Percentiles rank a stretch among this genome's conserved stretches.
phyloP scores from a whole-genome alignment of 306 rosid genomes.

The Abrus pulchellus region DNA sequence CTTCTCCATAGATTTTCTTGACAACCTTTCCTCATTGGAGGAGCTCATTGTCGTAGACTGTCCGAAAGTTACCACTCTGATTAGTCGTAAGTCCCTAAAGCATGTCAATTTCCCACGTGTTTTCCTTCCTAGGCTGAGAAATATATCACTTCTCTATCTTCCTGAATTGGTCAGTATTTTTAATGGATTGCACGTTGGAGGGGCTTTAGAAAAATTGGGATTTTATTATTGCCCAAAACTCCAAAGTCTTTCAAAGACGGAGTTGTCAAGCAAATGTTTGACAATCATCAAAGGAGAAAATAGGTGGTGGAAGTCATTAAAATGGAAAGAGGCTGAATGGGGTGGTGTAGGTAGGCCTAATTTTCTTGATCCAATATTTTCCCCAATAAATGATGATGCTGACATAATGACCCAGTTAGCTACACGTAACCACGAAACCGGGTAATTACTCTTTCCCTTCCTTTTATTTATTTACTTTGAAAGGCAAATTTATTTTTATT shows the following conservation, averaged over 20 bases:
- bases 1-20: not conserved
- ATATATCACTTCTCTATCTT: slow-evolving; percentile 4
- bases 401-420: slow-evolving; percentile 23
- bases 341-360: not conserved
- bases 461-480: no score
- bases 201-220: not conserved
- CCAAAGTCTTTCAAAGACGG: not conserved
- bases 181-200: slow-evolving; percentile 3
- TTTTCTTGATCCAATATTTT: slow-evolving; percentile 5
- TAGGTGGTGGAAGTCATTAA: slow-evolving; percentile 38
- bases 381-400: not conserved
- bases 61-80: slow-evolving; percentile 25
- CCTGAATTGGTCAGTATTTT: slow-evolving; percentile 35
- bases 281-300: slow-evolving; percentile 33
- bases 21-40: not conserved
- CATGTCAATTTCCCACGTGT: accelerated
- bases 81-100: not conserved
- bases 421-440: no score
- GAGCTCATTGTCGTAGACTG: slow-evolving; percentile 37
- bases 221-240: slow-evolving; percentile 45
- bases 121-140: slow-evolving; percentile 30
- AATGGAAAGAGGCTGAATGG: slow-evolving; percentile 26
- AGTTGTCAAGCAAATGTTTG: not conserved
- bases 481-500: no score
- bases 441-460: no score